phyloP scores from a whole-genome alignment of 2,329 filamentous ascomycete species.

The Neurospora sp. region DNA sequence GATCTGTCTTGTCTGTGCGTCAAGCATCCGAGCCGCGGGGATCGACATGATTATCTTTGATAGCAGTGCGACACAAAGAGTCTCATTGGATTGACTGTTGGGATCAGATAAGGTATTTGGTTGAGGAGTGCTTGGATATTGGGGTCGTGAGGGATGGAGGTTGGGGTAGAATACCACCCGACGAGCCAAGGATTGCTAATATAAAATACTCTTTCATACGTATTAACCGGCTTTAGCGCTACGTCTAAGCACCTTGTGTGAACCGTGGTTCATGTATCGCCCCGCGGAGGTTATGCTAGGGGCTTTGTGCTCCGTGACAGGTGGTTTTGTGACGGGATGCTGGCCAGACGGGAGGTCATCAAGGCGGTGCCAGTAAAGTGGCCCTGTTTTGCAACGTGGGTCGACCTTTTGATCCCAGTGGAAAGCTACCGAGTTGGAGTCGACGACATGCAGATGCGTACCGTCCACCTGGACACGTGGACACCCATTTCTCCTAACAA shows the following conservation, averaged over 20 bases:
- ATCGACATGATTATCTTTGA: not conserved
- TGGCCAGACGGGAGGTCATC: not conserved
- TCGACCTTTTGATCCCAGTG: not conserved
- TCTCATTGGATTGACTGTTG: not conserved
- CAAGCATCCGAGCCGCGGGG: not conserved
- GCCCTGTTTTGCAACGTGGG: not conserved
- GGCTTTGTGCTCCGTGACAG: not conserved
- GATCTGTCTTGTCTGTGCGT: not conserved
- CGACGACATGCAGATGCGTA: not conserved
- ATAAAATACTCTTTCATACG: not conserved
- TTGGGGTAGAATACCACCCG: not conserved
- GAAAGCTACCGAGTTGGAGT: not conserved
- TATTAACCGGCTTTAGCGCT: no score
- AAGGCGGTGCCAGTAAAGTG: not conserved
- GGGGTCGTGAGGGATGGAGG: not conserved
- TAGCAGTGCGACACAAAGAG: not conserved
- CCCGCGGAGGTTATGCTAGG: not conserved
- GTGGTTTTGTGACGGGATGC: not conserved
- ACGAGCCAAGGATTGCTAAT: not conserved
- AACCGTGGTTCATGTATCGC: not conserved
- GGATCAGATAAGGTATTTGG: not conserved
- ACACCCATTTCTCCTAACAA: not conserved
- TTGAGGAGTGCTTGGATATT: not conserved
- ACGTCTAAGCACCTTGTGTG: not conserved
- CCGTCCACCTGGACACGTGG: not conserved